phyloP scores from a whole-genome alignment of 2,329 filamentous ascomycete species.

The Bipolaris gigantea region DNA sequence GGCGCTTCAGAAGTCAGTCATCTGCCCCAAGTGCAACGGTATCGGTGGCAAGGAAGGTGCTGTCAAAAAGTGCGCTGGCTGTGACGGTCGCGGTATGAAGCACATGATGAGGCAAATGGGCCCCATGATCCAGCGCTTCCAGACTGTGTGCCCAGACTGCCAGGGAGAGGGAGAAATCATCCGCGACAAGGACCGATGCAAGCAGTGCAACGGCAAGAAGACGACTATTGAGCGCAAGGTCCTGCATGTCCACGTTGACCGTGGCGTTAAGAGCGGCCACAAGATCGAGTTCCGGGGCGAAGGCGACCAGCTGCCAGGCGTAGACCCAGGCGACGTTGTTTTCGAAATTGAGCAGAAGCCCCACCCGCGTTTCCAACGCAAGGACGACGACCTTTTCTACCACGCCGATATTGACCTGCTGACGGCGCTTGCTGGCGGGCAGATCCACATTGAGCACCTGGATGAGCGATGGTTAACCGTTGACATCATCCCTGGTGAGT shows the following conservation, averaged over 20 bases:
- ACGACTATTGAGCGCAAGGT: conserved; percentile 97
- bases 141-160: conserved; percentile 98
- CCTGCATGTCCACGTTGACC: conserved; percentile 95
- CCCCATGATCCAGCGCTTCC: conserved; percentile 99
- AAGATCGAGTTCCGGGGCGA: conserved; percentile 98
- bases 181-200: conserved; percentile 96
- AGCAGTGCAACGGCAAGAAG: conserved; percentile 96
- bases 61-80: conserved; percentile 89
- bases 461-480: conserved; percentile 96
- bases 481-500: conserved; percentile 90
- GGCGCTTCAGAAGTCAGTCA: conserved; percentile 93
- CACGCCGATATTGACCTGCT: conserved; percentile 94
- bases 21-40: conserved; percentile 92
- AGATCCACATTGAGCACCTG: conserved; percentile 90
- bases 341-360: conserved; percentile 99
- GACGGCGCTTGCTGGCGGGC: conserved; percentile 89
- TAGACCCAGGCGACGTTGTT: conserved; percentile 91
- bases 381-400: conserved; percentile 94
- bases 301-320: conserved; percentile 91
- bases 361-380: conserved; percentile 91
- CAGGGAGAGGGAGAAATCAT: conserved; percentile 97
- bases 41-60: conserved; percentile 95
- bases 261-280: conserved; percentile 88
- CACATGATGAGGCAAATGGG: conserved; percentile 99
- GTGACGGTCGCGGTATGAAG: conserved; percentile 96